Conservation (phyloP, 2,329 filamentous ascomycete genomes). For the Fusarium siculi region DNA sequence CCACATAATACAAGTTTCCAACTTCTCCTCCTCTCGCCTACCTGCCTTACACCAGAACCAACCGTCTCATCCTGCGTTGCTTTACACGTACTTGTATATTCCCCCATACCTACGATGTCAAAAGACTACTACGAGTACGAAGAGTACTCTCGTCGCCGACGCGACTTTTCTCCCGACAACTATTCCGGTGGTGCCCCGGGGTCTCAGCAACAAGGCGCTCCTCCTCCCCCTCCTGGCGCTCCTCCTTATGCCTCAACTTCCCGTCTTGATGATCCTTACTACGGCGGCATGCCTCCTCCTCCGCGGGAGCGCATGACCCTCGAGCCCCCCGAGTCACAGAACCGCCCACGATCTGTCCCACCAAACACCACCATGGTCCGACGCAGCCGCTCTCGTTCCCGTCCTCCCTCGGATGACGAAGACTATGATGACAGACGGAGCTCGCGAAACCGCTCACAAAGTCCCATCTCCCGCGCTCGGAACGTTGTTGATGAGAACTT, state of each 20-base stretch:
- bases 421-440: conserved; percentile 41
- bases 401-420: conserved; percentile 31
- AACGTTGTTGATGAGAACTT: conserved; percentile 59
- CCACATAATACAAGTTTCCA: conserved; percentile 14
- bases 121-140: conserved; percentile 48
- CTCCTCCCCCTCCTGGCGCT: conserved; percentile 35
- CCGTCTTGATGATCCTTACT: conserved; percentile 43
- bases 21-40: conserved; percentile 1
- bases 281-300: conserved; percentile 22
- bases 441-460: conserved; percentile 43
- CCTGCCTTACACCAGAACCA: not conserved
- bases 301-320: conserved; percentile 47
- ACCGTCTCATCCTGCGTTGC: not conserved
- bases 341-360: conserved; percentile 50
- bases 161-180: conserved; percentile 49
- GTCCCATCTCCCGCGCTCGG: conserved; percentile 55
- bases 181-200: conserved; percentile 44
- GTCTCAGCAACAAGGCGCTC: conserved; percentile 22
- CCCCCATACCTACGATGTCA: conserved; percentile 26
- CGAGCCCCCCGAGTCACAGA: conserved; percentile 40
- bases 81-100: not conserved
- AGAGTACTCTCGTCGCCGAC: conserved; percentile 39
- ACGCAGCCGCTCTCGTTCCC: conserved; percentile 40
- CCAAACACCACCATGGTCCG: conserved; percentile 44
- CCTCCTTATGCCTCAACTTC: conserved; percentile 38